Percentiles rank a stretch among this genome's conserved stretches.
phyloP scores from a whole-genome alignment of 164 flowering plant species.

The Amborella trichopoda region DNA sequence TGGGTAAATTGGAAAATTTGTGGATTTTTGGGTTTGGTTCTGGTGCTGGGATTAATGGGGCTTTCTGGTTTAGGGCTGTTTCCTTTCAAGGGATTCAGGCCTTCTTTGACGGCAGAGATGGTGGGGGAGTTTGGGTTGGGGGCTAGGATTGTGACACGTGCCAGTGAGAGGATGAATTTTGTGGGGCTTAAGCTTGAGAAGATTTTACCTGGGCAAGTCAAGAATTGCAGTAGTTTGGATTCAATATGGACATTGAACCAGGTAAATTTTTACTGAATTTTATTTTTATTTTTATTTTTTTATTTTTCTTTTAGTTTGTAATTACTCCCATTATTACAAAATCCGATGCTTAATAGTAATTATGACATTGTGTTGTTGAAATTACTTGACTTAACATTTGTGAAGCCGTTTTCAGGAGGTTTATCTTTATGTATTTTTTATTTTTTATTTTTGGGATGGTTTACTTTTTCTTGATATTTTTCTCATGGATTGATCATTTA shows the following conservation, averaged over 20 bases:
- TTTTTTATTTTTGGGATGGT: background rate
- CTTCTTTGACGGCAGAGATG: background rate
- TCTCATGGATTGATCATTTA: background rate
- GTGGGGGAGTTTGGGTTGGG: background rate
- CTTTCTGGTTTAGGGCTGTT: background rate
- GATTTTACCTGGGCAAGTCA: background rate
- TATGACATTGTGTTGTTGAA: too few species aligned
- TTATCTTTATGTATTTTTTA: background rate
- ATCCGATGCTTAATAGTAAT: too few species aligned
- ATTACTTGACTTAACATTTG: too few species aligned
- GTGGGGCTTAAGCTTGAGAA: background rate
- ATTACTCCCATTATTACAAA: background rate
- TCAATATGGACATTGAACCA: background rate
- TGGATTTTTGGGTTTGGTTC: background rate
- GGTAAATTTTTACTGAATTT: background rate
- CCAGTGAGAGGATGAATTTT: background rate
- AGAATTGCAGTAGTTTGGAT: background rate
- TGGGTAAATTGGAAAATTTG: too few species aligned
- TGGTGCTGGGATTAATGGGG: background rate
- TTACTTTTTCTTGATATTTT: background rate
- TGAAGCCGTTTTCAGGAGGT: background rate
- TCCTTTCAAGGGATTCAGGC: too few species aligned
- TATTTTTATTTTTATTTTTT: background rate
- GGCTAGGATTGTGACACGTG: background rate
- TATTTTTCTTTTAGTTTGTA: background rate